Evolutionary conservation across 306 rosid species (phyloP).

Genomic region (Prunus padus): DNA sequence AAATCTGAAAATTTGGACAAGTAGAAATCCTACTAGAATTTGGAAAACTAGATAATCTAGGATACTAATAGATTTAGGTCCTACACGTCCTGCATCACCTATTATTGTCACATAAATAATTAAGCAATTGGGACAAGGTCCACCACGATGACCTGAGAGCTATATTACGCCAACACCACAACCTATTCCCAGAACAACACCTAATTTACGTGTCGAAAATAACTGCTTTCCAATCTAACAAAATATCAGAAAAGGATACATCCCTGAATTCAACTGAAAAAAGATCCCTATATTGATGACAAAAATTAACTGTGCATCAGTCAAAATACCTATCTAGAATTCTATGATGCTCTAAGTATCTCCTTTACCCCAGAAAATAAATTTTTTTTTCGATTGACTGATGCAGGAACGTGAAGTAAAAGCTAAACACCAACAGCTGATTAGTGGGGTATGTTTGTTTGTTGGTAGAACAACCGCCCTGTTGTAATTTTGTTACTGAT

Average conservation of each 20-base stretch:
- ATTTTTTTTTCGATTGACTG: slow-evolving; percentile 25
- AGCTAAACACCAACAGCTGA: slow-evolving; percentile 93
- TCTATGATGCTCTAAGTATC: background rate
- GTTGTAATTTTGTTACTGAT: slow-evolving; percentile 12
- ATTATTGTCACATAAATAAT: background rate
- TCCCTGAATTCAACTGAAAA: background rate
- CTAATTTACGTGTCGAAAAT: background rate
- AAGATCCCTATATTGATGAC: background rate
- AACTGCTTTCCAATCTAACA: background rate
- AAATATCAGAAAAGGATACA: background rate
- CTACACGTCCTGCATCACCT: too few relatives aligned
- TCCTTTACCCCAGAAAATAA: slow-evolving; percentile 25
- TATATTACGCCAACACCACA: background rate
- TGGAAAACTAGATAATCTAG: too few relatives aligned
- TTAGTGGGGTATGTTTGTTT: slow-evolving; percentile 75
- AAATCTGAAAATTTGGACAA: too few relatives aligned
- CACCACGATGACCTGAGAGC: background rate
- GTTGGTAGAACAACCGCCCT: slow-evolving; percentile 9
- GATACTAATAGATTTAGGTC: too few relatives aligned
- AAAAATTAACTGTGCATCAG: background rate
- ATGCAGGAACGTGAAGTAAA: slow-evolving; percentile 97
- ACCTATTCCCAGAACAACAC: background rate
- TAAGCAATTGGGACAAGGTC: background rate
- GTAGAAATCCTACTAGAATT: too few relatives aligned
- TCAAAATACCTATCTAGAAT: background rate